These are phyloP conservation scores for Adansonia madagascariensis DNA, from an alignment of 441 rosid species.

Conservation along the genomic window DNA sequence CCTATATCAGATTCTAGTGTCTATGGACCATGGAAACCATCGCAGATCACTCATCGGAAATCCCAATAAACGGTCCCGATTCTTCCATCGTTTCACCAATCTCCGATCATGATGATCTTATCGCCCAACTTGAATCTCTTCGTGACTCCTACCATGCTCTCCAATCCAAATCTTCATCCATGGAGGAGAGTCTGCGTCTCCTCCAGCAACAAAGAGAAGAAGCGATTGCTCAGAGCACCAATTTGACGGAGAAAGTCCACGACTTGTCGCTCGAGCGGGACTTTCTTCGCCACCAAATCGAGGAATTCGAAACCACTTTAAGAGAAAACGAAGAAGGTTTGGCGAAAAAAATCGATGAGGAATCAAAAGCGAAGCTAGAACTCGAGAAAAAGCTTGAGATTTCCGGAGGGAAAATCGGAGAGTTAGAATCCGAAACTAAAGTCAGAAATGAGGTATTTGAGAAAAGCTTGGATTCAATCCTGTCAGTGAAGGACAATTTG, in stretches of 20 bases:
- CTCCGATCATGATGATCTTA: slow-evolving; percentile 38
- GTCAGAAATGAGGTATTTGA: slow-evolving; percentile 34
- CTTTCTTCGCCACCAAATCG: slow-evolving; percentile 36
- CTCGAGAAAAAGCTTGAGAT: slow-evolving; percentile 40
- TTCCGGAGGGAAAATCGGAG: slow-evolving; percentile 38
- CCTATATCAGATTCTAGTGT: slow-evolving; percentile 18
- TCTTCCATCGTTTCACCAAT: slow-evolving; percentile 20
- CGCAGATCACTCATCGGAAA: slow-evolving; percentile 28
- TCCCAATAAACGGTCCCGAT: slow-evolving; percentile 28
- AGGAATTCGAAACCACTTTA: slow-evolving; percentile 37
- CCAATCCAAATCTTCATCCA: slow-evolving; percentile 34
- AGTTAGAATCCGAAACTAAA: slow-evolving; percentile 47
- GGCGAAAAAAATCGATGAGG: slow-evolving; percentile 34
- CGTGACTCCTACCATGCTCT: slow-evolving; percentile 37
- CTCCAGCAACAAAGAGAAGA: slow-evolving; percentile 52
- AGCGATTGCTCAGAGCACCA: slow-evolving; percentile 28
- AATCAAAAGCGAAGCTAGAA: slow-evolving; percentile 35
- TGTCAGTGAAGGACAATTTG: slow-evolving; percentile 44
- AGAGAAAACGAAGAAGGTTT: slow-evolving; percentile 41
- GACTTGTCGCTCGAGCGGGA: slow-evolving; percentile 52
- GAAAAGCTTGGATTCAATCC: slow-evolving; percentile 36
- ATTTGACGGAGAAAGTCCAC: slow-evolving; percentile 34
- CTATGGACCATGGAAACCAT: slow-evolving; percentile 49
- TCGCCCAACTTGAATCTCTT: slow-evolving; percentile 44
- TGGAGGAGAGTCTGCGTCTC: slow-evolving; percentile 39